Evolutionary conservation across 2,329 filamentous ascomycete genomes (phyloP).

Genomic region (Microdochium bolleyi): DNA sequence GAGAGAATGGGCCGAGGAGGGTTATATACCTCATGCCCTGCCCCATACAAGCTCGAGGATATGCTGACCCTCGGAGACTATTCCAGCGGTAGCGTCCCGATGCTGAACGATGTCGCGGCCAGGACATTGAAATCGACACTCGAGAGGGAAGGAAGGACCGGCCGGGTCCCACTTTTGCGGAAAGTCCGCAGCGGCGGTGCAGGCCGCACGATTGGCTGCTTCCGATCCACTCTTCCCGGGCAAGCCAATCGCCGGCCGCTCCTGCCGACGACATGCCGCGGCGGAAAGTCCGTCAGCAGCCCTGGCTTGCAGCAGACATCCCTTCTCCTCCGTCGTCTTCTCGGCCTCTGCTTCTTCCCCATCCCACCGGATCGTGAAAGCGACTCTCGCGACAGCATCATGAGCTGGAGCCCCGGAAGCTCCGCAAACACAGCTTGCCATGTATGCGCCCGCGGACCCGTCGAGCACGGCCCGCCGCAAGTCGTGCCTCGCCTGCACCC

Average conservation of each 20-base stretch:
- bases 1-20: too few relatives aligned
- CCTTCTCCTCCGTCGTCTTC: neutral
- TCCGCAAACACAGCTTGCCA: neutral
- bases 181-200: neutral
- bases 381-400: too few relatives aligned
- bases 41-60: too few relatives aligned
- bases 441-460: neutral
- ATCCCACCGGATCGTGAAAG: too few relatives aligned
- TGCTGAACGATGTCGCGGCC: too few relatives aligned
- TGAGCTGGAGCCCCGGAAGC: neutral
- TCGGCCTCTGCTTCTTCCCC: too few relatives aligned
- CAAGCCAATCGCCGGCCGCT: neutral
- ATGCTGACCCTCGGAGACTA: too few relatives aligned
- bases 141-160: too few relatives aligned
- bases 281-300: neutral
- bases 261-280: neutral
- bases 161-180: neutral
- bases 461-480: slow-evolving; percentile 32
- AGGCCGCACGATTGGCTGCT: neutral
- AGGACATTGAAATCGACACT: too few relatives aligned
- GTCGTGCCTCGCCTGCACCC: slow-evolving; percentile 48
- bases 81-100: too few relatives aligned
- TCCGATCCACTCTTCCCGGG: neutral
- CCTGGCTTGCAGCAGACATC: too few relatives aligned
- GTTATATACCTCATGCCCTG: too few relatives aligned